Percentiles rank a stretch among this genome's conserved stretches.
These are phyloP conservation scores for Arbutus unedo DNA, from an alignment of 148 eudicot genomes.

Conservation along the genomic window DNA sequence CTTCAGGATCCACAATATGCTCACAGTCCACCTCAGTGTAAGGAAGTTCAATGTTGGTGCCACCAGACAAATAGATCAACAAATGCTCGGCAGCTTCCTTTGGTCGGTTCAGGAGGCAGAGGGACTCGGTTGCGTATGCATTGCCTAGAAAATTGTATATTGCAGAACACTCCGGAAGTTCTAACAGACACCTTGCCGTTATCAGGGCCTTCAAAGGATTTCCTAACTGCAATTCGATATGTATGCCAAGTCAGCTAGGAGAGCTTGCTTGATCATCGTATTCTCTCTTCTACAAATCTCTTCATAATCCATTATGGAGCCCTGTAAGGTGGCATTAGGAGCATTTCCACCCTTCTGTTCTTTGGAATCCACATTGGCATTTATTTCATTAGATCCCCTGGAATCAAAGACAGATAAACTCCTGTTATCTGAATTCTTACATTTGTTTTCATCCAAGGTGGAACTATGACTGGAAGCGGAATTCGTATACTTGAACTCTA, in stretches of 20 bases:
- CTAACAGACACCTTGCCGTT: constrained; percentile 51
- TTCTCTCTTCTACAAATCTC: constrained; percentile 55
- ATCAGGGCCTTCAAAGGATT: constrained; percentile 68
- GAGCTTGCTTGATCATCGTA: constrained; percentile 66
- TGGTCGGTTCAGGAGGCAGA: constrained; percentile 70
- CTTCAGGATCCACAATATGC: constrained; percentile 57
- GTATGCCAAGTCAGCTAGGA: constrained; percentile 69
- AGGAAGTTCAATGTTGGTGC: constrained; percentile 47
- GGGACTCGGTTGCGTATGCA: constrained; percentile 83
- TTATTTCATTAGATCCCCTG: constrained; percentile 43
- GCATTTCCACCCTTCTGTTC: constrained; percentile 51
- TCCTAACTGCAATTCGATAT: constrained; percentile 71
- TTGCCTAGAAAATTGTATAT: constrained; percentile 57
- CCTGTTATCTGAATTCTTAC: constrained; percentile 31
- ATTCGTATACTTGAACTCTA: constrained; percentile 31
- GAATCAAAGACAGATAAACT: constrained; percentile 35
- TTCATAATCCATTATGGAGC: constrained; percentile 49
- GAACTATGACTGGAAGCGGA: constrained; percentile 30
- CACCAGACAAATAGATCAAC: constrained; percentile 47
- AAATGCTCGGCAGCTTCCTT: constrained; percentile 82
- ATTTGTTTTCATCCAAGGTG: constrained; percentile 36
- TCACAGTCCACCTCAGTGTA: constrained; percentile 62
- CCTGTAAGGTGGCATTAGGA: constrained; percentile 32
- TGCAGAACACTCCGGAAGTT: constrained; percentile 60
- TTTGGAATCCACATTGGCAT: constrained; percentile 62